Evolutionary conservation across 1,284 basidiomycete species (phyloP).

Genomic region (Rhodotorula sp.): DNA sequence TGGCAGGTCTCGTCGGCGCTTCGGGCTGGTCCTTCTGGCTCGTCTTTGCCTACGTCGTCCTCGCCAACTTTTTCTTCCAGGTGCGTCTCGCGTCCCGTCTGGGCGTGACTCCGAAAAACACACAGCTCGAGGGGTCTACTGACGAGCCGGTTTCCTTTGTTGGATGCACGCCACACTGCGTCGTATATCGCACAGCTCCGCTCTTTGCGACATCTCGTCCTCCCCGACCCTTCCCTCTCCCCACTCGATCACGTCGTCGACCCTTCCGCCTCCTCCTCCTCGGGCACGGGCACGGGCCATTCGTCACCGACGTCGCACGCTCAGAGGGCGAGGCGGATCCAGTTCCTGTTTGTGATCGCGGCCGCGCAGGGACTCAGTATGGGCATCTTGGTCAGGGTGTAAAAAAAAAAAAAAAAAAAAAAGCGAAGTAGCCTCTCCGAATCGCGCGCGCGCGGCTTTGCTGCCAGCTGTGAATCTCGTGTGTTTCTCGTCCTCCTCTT

Average conservation of each 20-base stretch:
- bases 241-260: constrained; percentile 38
- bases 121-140: not conserved
- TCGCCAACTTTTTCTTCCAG: constrained; percentile 91
- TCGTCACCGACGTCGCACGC: constrained; percentile 66
- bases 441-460: not conserved
- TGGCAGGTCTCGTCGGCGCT: constrained; percentile 62
- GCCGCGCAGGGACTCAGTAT: constrained; percentile 79
- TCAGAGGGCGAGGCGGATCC: constrained; percentile 75
- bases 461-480: not conserved
- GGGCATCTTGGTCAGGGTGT: constrained; percentile 47
- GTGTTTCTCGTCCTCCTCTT: not conserved
- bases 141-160: not conserved
- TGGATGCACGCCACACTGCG: not conserved
- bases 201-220: constrained; percentile 82
- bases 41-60: constrained; percentile 78
- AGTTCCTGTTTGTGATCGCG: constrained; percentile 71
- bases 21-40: constrained; percentile 64
- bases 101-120: no score
- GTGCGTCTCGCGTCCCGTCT: constrained; percentile 54
- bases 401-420: no score
- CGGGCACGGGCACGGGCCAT: constrained; percentile 48
- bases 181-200: constrained; percentile 63
- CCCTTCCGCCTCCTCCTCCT: constrained; percentile 50
- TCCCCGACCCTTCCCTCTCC: constrained; percentile 62
- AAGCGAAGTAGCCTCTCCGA: not conserved